phyloP scores from a whole-genome alignment of 1,139 yeast genomes.

The Candida gigantensis region DNA sequence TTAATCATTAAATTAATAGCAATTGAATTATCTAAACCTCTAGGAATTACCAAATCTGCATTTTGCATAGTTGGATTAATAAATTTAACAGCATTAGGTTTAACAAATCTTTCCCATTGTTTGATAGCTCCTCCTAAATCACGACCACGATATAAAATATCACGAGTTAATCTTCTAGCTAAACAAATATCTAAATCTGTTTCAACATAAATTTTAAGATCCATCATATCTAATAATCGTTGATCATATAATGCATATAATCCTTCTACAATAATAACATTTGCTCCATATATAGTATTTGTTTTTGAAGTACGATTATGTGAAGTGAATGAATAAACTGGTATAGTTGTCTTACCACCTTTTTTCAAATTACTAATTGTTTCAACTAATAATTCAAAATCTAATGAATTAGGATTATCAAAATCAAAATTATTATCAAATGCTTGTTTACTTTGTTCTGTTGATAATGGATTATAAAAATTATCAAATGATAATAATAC shows the following conservation, averaged over 20 bases:
- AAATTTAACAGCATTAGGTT: constrained; percentile 82
- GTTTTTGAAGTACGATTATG: constrained; percentile 74
- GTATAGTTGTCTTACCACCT: constrained; percentile 63
- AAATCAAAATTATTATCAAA: constrained; percentile 73
- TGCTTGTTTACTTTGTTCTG: constrained; percentile 64
- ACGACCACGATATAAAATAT: constrained; percentile 81
- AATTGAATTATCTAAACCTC: constrained; percentile 79
- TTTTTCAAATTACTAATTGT: constrained; percentile 66
- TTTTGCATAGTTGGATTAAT: constrained; percentile 76
- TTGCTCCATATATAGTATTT: constrained; percentile 88
- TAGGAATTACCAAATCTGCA: constrained; percentile 86
- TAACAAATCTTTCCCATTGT: constrained; percentile 90
- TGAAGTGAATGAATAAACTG: constrained; percentile 77
- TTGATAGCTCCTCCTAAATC: constrained; percentile 77
- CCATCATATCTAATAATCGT: constrained; percentile 73
- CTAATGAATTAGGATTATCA: constrained; percentile 82
- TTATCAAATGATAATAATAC: constrained; percentile 89
- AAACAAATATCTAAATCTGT: constrained; percentile 92
- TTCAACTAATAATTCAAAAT: constrained; percentile 67
- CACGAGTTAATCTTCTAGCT: constrained; percentile 84
- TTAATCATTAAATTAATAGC: constrained; percentile 79
- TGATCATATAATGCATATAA: constrained; percentile 79
- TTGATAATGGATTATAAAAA: constrained; percentile 73
- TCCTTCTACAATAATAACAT: constrained; percentile 90
- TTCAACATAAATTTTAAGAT: constrained; percentile 85